Evolutionary conservation across 805 yeast species (phyloP).

Genomic region (Gaillardinia entomophila): DNA sequence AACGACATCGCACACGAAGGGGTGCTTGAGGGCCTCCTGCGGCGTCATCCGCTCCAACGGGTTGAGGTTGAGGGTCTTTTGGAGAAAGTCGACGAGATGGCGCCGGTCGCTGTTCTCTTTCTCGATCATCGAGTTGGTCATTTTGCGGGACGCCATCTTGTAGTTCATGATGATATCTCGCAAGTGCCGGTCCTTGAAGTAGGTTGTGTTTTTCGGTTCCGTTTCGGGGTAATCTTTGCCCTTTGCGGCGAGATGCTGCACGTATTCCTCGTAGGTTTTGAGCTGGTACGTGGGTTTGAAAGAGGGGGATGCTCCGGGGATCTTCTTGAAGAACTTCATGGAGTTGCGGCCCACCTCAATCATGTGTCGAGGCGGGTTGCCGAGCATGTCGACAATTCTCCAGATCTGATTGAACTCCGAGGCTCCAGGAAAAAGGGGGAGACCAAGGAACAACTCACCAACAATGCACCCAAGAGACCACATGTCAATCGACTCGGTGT

Average conservation of each 20-base stretch:
- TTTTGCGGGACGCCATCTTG: conserved; percentile 55
- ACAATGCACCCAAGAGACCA: conserved; percentile 96
- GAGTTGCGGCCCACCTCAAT: conserved; percentile 90
- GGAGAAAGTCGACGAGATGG: conserved; percentile 69
- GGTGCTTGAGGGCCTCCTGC: conserved; percentile 88
- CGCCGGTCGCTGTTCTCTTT: conserved; percentile 69
- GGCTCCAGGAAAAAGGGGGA: conserved; percentile 92
- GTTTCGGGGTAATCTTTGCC: conserved; percentile 24
- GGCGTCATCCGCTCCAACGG: conserved; percentile 97
- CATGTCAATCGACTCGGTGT: conserved; percentile 89
- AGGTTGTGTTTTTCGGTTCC: conserved; percentile 82
- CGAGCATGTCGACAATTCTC: conserved; percentile 77
- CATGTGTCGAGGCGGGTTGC: conserved; percentile 93
- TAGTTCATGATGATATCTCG: conserved; percentile 74
- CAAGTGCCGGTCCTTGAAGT: conserved; percentile 61
- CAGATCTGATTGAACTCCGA: conserved; percentile 88
- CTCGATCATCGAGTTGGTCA: conserved; percentile 51
- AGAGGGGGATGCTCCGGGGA: conserved; percentile 13
- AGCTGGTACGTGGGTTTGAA: conserved; percentile 26
- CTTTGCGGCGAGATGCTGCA: conserved; percentile 20
- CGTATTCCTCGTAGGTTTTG: conserved; percentile 32
- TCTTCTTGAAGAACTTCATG: conserved; percentile 55
- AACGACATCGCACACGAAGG: conserved; percentile 64
- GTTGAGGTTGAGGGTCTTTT: conserved; percentile 73
- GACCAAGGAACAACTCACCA: conserved; percentile 84